Evolutionary conservation across 305 asterid genomes (phyloP).

Genomic region (Fraxinus albicans): DNA sequence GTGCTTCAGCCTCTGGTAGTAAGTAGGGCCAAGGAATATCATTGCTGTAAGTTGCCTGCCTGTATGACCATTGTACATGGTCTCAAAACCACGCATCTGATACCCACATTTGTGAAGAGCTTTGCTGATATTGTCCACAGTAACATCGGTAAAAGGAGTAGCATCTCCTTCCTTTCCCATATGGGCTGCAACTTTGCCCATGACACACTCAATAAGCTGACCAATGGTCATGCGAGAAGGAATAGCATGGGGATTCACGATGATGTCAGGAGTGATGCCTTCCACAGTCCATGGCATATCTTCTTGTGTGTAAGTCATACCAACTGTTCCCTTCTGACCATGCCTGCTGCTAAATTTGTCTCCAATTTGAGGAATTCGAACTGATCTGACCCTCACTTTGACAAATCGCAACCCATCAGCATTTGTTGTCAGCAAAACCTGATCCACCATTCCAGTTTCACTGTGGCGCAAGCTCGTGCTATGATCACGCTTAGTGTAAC

Average conservation of each 20-base stretch:
- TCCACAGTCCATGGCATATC: conserved; percentile 98
- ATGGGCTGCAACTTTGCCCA: conserved; percentile 99
- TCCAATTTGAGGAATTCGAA: conserved; percentile 94
- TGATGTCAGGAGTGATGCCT: conserved; percentile 90
- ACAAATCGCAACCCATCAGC: conserved; percentile 96
- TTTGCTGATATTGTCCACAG: conserved; percentile 92
- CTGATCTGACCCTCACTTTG: conserved; percentile 91
- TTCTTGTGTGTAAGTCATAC: conserved; percentile 98
- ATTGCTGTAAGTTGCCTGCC: conserved; percentile 78
- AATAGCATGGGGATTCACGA: conserved; percentile 94
- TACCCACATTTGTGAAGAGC: conserved; percentile 97
- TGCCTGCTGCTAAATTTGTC: conserved; percentile 96
- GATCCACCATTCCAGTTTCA: conserved; percentile 94
- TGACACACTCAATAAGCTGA: conserved; percentile 93
- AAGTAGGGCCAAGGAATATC: conserved; percentile 95
- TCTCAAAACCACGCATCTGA: conserved; percentile 96
- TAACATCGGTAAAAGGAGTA: conserved; percentile 97
- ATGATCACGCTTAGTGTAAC: conserved; percentile 91
- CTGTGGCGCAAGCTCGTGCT: conserved; percentile 96
- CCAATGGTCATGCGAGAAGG: conserved; percentile 99
- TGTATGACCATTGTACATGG: conserved; percentile 96
- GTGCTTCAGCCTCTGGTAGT: conserved; percentile 95
- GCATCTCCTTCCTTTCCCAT: conserved; percentile 99
- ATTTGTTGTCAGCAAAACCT: conserved; percentile 86
- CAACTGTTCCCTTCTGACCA: conserved; percentile 97